A percentile compares a stretch with the other conserved stretches of the same genome.
phyloP scores from a whole-genome alignment of 805 yeast species.

The Clavispora vitiphila region DNA sequence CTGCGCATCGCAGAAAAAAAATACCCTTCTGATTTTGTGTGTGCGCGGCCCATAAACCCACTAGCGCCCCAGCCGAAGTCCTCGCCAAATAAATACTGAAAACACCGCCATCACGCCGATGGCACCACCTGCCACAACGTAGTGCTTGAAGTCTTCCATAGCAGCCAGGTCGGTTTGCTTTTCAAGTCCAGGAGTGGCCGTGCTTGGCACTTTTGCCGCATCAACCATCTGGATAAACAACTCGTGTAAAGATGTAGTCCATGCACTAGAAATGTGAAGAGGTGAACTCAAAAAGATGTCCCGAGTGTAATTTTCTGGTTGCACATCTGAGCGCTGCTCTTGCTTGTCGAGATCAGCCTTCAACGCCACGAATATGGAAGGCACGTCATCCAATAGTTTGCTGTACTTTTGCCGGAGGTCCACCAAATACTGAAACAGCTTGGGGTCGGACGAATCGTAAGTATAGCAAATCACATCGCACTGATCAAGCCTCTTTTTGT shows the following conservation, averaged over 20 bases:
- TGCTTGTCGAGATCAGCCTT: conserved; percentile 96
- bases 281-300: conserved; percentile 70
- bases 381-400: conserved; percentile 56
- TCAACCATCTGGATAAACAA: conserved; percentile 82
- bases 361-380: conserved; percentile 82
- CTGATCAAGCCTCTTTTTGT: conserved; percentile 61
- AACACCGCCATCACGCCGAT: conserved; percentile 60
- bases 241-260: conserved; percentile 85
- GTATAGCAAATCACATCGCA: conserved; percentile 90
- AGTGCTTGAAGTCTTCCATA: conserved; percentile 46
- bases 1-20: conserved; percentile 16
- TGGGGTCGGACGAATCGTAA: conserved; percentile 95
- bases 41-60: conserved; percentile 5
- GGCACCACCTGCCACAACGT: conserved; percentile 64
- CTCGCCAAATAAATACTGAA: conserved; percentile 60
- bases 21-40: not conserved
- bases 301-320: conserved; percentile 83
- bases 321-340: conserved; percentile 80
- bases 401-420: conserved; percentile 61
- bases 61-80: conserved; percentile 8
- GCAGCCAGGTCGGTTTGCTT: conserved; percentile 59
- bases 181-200: conserved; percentile 67
- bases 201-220: conserved; percentile 75
- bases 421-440: conserved; percentile 79
- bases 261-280: conserved; percentile 80